Base-by-base conservation (phyloP, 345 rosid genomes). In the Trapa bicornis region DNA sequence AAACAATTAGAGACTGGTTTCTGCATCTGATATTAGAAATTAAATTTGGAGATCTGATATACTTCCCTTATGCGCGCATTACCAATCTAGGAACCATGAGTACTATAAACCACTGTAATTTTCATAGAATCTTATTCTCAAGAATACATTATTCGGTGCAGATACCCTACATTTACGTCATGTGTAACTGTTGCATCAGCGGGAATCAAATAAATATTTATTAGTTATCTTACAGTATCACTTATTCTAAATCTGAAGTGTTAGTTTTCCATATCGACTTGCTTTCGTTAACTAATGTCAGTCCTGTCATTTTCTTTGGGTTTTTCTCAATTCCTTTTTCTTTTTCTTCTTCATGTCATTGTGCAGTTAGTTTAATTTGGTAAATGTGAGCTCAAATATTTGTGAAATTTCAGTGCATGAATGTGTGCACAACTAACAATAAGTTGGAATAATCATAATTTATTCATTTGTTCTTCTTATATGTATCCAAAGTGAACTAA, bases 401-500 rank as follows among this genome's bases (percentile, higher is more conserved):
- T n/a, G 60, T 22, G 35, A 2, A 54, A 5, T 50, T 50, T 16
- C 33, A 58, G 63, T 32, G 63, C 63, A 32, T 58, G 11, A 45
- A 0, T 1, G 8, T 32, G 37, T 1, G 11, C 10, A 58, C 38
- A 32, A 58, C 33, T 6, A 54, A 2, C 33, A 8, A 45, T 45
- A 11, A 36, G 29, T 47, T 48, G 1, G 22, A 37, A 47, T 10
- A 15, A 54, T 35, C 9, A 38, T 6, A 14, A 50, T 13, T 15
- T 53, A 41, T 36, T 66, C 14, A 16, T 8, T 38, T 54, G 22
- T 52, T 37, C 10, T n/a, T 67, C 35, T 50, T 50, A 9, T 66
- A 41, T 17, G 54, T 41, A 53, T 67, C 53, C 48, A 45, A 43
- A 67, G 70, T 67, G 62, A 67, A 9, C 70, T 54, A 22, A 67